phyloP scores from a whole-genome alignment of 345 rosid genomes.

The Aethionema arabicum region DNA sequence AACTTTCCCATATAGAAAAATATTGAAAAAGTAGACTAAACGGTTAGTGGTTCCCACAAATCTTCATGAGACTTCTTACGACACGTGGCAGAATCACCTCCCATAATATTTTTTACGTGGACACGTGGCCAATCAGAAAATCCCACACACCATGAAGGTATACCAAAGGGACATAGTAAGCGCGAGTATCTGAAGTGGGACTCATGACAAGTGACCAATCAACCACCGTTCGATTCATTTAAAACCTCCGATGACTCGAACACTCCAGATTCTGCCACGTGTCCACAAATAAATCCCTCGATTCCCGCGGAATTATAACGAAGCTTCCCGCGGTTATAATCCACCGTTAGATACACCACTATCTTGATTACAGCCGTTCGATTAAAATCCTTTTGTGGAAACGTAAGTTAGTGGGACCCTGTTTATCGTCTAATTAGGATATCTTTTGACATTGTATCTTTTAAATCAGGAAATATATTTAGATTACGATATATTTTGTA shows the following conservation, averaged over 20 bases:
- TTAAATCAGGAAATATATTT: too few relatives aligned
- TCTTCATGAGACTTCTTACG: neutral
- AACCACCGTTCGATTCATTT: constrained; percentile 21
- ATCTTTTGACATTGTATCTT: too few relatives aligned
- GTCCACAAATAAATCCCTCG: constrained; percentile 2
- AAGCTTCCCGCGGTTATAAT: constrained; percentile 21
- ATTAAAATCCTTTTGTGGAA: constrained; percentile 19
- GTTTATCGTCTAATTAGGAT: too few relatives aligned
- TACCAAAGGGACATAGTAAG: constrained; percentile 2
- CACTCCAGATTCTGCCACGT: constrained; percentile 22
- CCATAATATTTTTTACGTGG: neutral
- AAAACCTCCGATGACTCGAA: constrained; percentile 29
- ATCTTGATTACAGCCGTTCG: constrained; percentile 23
- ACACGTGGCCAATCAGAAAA: constrained; percentile 32
- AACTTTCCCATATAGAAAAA: constrained; percentile 22
- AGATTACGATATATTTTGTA: too few relatives aligned
- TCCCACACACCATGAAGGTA: constrained; percentile 5
- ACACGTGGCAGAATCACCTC: constrained; percentile 24
- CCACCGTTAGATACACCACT: constrained; percentile 24
- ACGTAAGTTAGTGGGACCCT: constrained; percentile 13
- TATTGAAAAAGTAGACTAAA: constrained; percentile 12
- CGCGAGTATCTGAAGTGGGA: constrained; percentile 13
- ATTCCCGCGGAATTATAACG: constrained; percentile 16
- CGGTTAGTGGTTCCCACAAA: constrained; percentile 5
- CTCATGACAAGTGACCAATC: constrained; percentile 21